Evolutionary conservation across 805 yeast species (phyloP).

Genomic region (Pichia californica): DNA sequence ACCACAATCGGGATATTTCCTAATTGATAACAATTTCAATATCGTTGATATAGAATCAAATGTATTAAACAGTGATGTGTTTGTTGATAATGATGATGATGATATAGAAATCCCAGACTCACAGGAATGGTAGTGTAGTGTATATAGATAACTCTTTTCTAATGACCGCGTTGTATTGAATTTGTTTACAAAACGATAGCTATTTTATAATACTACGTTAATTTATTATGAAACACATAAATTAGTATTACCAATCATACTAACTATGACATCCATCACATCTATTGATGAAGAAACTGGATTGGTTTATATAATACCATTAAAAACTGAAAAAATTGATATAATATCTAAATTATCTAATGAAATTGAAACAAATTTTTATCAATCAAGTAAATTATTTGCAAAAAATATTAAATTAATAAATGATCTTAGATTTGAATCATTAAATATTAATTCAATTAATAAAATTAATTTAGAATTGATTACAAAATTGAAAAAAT

Average conservation of each 20-base stretch:
- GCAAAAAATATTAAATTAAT: constrained; percentile 32
- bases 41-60: constrained; percentile 13
- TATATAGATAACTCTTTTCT: not conserved
- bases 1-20: constrained; percentile 14
- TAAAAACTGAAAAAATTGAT: constrained; percentile 31
- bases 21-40: constrained; percentile 11
- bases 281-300: not conserved
- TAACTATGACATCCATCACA: too few relatives aligned
- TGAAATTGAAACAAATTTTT: constrained; percentile 36
- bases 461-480: constrained; percentile 9
- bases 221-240: too few relatives aligned
- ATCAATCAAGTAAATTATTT: constrained; percentile 30
- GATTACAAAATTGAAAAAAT: constrained; percentile 22
- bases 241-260: too few relatives aligned
- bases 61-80: too few relatives aligned
- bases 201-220: too few relatives aligned
- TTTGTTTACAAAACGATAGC: too few relatives aligned
- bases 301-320: constrained; percentile 34
- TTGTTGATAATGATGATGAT: not conserved
- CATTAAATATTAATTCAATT: not conserved
- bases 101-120: constrained; percentile 13
- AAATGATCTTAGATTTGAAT: constrained; percentile 35
- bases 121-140: not conserved
- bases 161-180: too few relatives aligned
- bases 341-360: constrained; percentile 27